phyloP scores from a whole-genome alignment of 257 asterid species.

The Coffea eugenioides region DNA sequence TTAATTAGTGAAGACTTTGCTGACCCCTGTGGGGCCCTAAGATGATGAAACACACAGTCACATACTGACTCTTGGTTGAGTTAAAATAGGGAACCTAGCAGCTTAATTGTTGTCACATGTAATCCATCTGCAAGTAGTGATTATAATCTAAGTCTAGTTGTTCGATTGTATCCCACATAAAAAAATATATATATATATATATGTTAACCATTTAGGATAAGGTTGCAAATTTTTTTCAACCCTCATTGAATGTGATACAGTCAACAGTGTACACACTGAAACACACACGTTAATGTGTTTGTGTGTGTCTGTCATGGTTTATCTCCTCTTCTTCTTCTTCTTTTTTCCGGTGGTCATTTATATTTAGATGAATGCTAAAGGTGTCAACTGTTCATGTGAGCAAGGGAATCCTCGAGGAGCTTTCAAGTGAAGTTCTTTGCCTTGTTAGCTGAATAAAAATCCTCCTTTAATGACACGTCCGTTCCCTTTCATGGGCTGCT shows the following conservation, averaged over 20 bases:
- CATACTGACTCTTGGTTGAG: background rate
- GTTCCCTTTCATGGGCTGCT: too few species aligned
- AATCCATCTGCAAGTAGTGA: background rate
- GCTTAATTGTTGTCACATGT: conserved; percentile 15
- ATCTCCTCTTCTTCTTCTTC: too few species aligned
- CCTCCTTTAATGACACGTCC: background rate
- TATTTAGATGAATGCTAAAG: too few species aligned
- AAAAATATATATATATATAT: background rate
- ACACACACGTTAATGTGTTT: background rate
- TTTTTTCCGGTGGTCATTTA: too few species aligned
- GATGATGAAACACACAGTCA: conserved; percentile 9
- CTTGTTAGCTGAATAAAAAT: background rate
- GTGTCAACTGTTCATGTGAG: too few species aligned
- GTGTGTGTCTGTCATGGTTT: too few species aligned
- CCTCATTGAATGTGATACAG: background rate
- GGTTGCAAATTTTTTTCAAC: background rate
- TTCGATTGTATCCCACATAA: background rate
- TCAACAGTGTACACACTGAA: background rate
- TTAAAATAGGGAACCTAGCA: background rate
- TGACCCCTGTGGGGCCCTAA: conserved; percentile 13
- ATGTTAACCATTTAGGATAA: conserved; percentile 7
- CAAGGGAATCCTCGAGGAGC: too few species aligned
- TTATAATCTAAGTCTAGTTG: background rate
- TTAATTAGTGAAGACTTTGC: background rate
- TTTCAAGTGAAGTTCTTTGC: too few species aligned